Percentiles rank a stretch among this genome's conserved stretches.
These are phyloP conservation scores for Calonectria fujianensis DNA, from an alignment of 2,329 filamentous ascomycete genomes.

Conservation along the genomic window DNA sequence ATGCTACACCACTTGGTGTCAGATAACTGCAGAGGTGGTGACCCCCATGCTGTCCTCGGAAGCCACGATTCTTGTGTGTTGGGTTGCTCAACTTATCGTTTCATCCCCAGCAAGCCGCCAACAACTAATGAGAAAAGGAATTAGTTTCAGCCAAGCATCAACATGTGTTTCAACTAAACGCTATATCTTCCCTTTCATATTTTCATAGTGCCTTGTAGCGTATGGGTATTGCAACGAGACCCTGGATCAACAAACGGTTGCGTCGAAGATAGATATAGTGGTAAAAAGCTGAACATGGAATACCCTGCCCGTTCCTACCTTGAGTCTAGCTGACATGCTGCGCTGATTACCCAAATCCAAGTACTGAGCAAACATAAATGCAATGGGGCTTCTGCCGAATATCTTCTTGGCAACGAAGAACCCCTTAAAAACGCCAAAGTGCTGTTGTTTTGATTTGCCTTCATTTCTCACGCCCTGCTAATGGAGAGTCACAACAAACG, in stretches of 20 bases:
- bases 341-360: constrained; percentile 4
- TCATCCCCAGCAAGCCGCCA: background rate
- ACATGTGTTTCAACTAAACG: background rate
- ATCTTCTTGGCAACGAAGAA: background rate
- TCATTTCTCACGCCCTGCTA: background rate
- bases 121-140: background rate
- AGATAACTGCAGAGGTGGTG: background rate
- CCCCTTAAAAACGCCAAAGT: background rate
- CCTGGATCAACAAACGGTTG: background rate
- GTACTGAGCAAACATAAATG: too few relatives aligned
- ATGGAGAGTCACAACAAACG: background rate
- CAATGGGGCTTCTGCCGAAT: background rate
- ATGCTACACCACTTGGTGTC: too few relatives aligned
- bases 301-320: background rate
- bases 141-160: background rate
- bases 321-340: background rate
- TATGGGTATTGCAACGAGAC: background rate
- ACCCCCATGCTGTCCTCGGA: background rate
- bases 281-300: too few relatives aligned
- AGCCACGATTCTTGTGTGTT: background rate
- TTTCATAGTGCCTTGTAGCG: background rate
- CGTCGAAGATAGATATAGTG: too few relatives aligned
- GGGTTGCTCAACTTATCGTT: background rate
- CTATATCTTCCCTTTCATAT: background rate
- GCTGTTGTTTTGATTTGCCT: too few relatives aligned